Evolutionary conservation across 1,284 basidiomycete species (phyloP).

Genomic region (Puccinia brachypodii): DNA sequence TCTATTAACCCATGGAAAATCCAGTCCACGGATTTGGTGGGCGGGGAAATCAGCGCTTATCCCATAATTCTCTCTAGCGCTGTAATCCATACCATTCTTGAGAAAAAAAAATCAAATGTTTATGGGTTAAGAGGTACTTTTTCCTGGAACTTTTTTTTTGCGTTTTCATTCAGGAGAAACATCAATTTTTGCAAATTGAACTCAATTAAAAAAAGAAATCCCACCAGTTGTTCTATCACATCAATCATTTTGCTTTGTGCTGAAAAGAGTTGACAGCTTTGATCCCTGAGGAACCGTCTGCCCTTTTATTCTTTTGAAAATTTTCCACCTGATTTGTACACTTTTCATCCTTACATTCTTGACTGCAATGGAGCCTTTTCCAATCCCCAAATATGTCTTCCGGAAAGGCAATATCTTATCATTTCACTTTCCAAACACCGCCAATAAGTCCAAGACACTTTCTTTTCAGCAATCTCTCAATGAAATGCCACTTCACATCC

Average conservation of each 20-base stretch:
- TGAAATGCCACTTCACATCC: not conserved
- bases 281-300: too few species aligned
- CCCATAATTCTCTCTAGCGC: not conserved
- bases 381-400: not conserved
- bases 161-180: too few species aligned
- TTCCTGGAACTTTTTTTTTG: not conserved
- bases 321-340: too few species aligned
- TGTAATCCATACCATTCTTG: not conserved
- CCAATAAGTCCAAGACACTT: not conserved
- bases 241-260: not conserved
- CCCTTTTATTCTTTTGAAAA: too few species aligned
- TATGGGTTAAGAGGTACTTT: not conserved
- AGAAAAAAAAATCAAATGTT: not conserved
- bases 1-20: too few species aligned
- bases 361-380: not conserved
- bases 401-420: not conserved
- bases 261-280: too few species aligned
- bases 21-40: too few species aligned
- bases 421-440: not conserved
- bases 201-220: not conserved
- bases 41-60: not conserved
- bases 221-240: not conserved
- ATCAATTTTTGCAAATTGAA: too few species aligned
- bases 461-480: not conserved
- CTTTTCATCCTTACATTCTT: not conserved